Base-by-base conservation (phyloP, 352 stramenopile species). In the Phytophthora syringae region DNA sequence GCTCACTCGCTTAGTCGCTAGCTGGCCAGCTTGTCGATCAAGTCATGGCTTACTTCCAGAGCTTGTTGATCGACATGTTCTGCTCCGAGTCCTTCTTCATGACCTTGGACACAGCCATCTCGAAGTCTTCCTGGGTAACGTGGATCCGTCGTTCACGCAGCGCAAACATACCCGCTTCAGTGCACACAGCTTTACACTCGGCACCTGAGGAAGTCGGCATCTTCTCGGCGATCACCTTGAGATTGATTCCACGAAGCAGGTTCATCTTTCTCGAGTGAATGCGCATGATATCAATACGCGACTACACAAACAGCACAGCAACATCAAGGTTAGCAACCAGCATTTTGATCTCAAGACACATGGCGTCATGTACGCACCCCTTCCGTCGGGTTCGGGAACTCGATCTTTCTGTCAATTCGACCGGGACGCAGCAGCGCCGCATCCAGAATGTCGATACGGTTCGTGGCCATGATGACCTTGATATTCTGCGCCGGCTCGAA, bases 251-350 rank as follows among this genome's bases (percentile, higher is more conserved):
- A 65, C 98, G 87, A 78, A 99, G 77, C 52, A 99, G 77, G 77
- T 99, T 99, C 98, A 99, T 99, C 73, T 98, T 99, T 51, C 96
- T 84, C 40, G 91, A 98, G 79, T 99, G 98, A 75, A 99, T 99
- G 62, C 97, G 94, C 82, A 99, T 98, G 77, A 99, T 99, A 64
- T 98, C 90, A 60, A 98, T 91, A 52, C 96, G 90, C 51, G 88
- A 93, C 90, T 96, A 52, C 9, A 77, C 4, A 47, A 47, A n/a
- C 15, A 70, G 36, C 20, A 21, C 36, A 53, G 15, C 59, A 30
- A 49, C 18, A 64, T n/a, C n/a, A 49, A 55, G 18, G 24, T 67
- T 64, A 80, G 28, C 42, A 49, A 45, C 22, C 22, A 28, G 13
- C 22, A 43, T 15, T 10, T 30, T 21, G 55, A 28, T 24, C 34